Evolutionary conservation across 345 rosid species (phyloP).

Genomic region (Ricinus communis): DNA sequence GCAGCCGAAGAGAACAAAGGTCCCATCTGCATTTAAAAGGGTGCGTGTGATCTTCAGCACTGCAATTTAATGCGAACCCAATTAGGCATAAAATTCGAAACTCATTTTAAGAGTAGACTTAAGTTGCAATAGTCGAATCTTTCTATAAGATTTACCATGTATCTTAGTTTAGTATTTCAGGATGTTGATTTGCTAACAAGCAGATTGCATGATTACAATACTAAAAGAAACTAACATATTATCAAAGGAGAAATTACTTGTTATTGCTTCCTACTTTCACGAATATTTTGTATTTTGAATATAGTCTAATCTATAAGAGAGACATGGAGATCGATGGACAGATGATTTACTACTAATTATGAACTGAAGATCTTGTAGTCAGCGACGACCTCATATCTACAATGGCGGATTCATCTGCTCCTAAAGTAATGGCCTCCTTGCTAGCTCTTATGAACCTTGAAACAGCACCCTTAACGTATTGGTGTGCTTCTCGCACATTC

Average conservation of each 20-base stretch:
- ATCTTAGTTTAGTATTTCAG: too few relatives aligned
- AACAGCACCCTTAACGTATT: slow-evolving; percentile 65
- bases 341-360: slow-evolving; percentile 20
- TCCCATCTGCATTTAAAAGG: slow-evolving; percentile 4
- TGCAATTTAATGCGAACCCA: neutral
- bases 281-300: neutral
- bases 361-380: slow-evolving; percentile 60
- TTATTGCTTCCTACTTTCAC: slow-evolving; percentile 13
- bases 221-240: too few relatives aligned
- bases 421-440: slow-evolving; percentile 82
- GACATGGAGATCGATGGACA: neutral
- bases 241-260: neutral
- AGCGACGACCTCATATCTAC: slow-evolving; percentile 94
- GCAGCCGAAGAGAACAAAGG: neutral
- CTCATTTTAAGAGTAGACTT: too few relatives aligned
- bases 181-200: too few relatives aligned
- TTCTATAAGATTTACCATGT: too few relatives aligned
- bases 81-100: neutral
- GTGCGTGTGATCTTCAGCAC: neutral
- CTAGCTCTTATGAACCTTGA: slow-evolving; percentile 84
- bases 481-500: slow-evolving; percentile 81
- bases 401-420: slow-evolving; percentile 85
- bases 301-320: neutral
- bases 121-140: too few relatives aligned
- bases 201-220: neutral